Evolutionary conservation across 1,284 basidiomycete genomes (phyloP).

Genomic region (Cutaneotrichosporon curvatum): DNA sequence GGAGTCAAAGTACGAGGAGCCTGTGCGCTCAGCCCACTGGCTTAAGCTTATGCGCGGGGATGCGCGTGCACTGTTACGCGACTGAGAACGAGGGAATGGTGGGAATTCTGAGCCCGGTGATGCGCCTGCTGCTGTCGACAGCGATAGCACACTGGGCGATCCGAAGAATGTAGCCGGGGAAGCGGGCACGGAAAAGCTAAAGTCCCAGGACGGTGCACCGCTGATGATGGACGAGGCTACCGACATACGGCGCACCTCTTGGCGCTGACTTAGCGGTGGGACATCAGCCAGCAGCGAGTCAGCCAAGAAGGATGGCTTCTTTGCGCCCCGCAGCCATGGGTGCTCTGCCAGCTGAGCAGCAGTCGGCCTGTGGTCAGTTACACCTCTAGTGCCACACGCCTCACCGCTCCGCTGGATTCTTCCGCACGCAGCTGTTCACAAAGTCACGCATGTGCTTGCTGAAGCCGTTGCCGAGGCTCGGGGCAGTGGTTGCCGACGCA

Average conservation of each 20-base stretch:
- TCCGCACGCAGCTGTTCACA: constrained; percentile 70
- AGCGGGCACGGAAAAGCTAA: constrained; percentile 25
- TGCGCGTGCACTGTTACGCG: constrained; percentile 12
- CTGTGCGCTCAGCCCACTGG: constrained; percentile 34
- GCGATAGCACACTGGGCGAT: constrained; percentile 9
- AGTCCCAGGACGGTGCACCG: constrained; percentile 38
- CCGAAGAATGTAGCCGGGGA: constrained; percentile 21
- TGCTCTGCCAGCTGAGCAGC: constrained; percentile 25
- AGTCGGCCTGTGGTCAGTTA: constrained; percentile 17
- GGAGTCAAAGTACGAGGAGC: constrained; percentile 9
- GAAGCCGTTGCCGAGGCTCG: constrained; percentile 34
- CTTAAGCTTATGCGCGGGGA: constrained; percentile 32
- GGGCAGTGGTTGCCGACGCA: constrained; percentile 6
- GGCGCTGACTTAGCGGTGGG: constrained; percentile 27
- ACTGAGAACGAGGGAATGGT: constrained; percentile 9
- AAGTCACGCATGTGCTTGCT: constrained; percentile 83
- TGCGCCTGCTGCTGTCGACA: neutral
- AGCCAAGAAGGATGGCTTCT: constrained; percentile 29
- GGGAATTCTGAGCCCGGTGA: neutral
- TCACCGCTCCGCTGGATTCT: constrained; percentile 66
- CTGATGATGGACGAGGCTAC: constrained; percentile 29
- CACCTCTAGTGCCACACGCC: constrained; percentile 22
- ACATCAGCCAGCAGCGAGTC: constrained; percentile 27
- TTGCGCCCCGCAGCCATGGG: constrained; percentile 29
- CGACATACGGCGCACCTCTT: constrained; percentile 36